A percentile compares a stretch with the other conserved stretches of the same genome.
Conservation (phyloP, 768 basidiomycete species). For the Ephemerocybe angulata region DNA sequence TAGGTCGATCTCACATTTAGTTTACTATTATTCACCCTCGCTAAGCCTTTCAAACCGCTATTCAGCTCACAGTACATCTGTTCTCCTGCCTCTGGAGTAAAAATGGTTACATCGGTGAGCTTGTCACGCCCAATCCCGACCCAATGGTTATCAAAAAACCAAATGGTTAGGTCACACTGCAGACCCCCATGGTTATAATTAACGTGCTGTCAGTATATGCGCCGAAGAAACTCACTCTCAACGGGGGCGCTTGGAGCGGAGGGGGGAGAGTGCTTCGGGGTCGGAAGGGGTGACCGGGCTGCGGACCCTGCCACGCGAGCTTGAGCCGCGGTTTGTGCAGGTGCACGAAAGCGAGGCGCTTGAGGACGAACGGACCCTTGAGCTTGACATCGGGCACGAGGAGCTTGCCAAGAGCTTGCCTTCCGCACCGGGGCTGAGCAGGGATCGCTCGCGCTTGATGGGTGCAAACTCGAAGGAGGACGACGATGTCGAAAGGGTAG, state of each 20-base stretch:
- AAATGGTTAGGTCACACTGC: no score
- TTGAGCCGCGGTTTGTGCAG: conserved; percentile 22
- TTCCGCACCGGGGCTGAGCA: conserved; percentile 58
- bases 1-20: no score
- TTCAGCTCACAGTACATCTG: no score
- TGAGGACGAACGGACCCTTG: conserved; percentile 34
- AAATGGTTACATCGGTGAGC: no score
- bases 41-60: no score
- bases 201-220: no score
- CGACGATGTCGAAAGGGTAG: conserved; percentile 34
- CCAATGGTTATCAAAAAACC: no score
- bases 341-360: conserved; percentile 35
- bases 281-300: conserved; percentile 32
- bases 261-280: conserved; percentile 11
- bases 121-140: no score
- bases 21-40: no score
- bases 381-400: conserved; percentile 46
- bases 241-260: conserved; percentile 32
- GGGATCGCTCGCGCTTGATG: conserved; percentile 37
- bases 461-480: conserved; percentile 20
- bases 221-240: conserved; percentile 45
- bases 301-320: conserved; percentile 22
- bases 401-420: no score
- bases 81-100: no score
- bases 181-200: no score